Evolutionary conservation across 345 rosid genomes (phyloP), one percentile per base, ranked within the genome.

Genomic region (Aethionema arabicum): DNA sequence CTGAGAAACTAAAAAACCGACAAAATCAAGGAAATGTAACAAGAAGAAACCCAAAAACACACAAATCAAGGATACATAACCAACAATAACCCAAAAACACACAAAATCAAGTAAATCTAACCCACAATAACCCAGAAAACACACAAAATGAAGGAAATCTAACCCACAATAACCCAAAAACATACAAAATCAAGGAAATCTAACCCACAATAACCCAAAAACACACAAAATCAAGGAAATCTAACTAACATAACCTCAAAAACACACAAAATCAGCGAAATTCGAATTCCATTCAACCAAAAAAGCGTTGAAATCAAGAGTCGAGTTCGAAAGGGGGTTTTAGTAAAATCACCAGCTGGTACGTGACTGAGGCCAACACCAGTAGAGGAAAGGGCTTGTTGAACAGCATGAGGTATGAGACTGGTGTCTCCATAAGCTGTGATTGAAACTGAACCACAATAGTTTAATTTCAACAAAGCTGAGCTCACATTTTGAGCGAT

Each of bases 281-380:
- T 21, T 21, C 27, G 27, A 21, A 21, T 21, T 38, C 13, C 2
- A 7, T 5, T 7, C 8, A 21, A 12, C n/a, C 7, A 11, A 36
- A 13, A 4, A 13, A 5, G 14, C 2, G 4, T 4, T 12, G 16
- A 36, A 40, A 40, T 12, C 10, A 37, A 40, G 44, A 40, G 44
- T 21, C 27, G 27, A 21, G 27, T 21, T 21, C 27, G 2, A 6
- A 10, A 37, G 2, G 40, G 40, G 8, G 7, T 21, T 6, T 6
- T 6, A 37, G 40, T 6, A 40, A 29, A 31, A 58, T 32, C 8
- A 88, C 90, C 96, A 8, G 93, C 80, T 12, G 96, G 96, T 45
- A 88, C 88, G 56, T 85, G 92, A 55, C 74, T 85, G 61, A 87
- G 85, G 2, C 90, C 76, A 60, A 90, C 75, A 64, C 92, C 95